These are phyloP conservation scores for Cryptococcus jaspeensis DNA, from an alignment of 1,284 basidiomycete genomes.

Conservation along the genomic window DNA sequence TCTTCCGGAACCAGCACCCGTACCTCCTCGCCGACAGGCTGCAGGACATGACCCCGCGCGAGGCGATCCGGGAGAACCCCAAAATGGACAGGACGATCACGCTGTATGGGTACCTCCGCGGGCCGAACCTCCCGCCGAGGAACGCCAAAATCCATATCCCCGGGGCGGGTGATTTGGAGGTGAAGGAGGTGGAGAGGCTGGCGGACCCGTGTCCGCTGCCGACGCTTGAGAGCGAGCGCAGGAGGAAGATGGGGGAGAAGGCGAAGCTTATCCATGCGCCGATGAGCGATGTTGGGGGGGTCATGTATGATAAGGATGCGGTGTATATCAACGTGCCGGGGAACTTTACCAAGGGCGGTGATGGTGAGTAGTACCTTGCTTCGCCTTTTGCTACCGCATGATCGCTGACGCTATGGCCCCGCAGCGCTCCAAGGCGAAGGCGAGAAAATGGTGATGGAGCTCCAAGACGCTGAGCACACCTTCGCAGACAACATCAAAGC, in stretches of 20 bases:
- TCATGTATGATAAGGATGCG: constrained; percentile 97
- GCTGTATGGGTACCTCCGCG: constrained; percentile 90
- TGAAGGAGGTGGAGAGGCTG: constrained; percentile 72
- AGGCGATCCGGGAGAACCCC: constrained; percentile 75
- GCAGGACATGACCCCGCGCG: constrained; percentile 90
- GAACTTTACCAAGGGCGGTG: constrained; percentile 69
- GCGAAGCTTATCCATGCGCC: constrained; percentile 94
- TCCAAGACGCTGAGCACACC: constrained; percentile 82
- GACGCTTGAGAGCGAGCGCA: constrained; percentile 86
- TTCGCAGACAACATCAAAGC: constrained; percentile 79
- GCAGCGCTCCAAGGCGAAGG: constrained; percentile 80
- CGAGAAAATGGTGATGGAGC: constrained; percentile 93
- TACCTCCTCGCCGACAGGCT: constrained; percentile 95
- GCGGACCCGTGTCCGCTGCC: constrained; percentile 94
- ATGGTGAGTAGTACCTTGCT: constrained; percentile 39
- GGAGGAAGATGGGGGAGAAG: constrained; percentile 91
- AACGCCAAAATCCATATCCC: constrained; percentile 89
- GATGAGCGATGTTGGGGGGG: constrained; percentile 96
- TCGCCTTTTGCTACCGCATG: neutral
- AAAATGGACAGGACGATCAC: constrained; percentile 82
- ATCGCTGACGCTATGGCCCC: neutral
- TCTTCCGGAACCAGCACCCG: constrained; percentile 91
- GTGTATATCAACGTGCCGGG: constrained; percentile 98
- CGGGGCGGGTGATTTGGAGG: constrained; percentile 82
- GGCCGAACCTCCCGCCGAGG: constrained; percentile 76